phyloP scores from a whole-genome alignment of 495 filamentous ascomycete genomes.

The Saxophila tyrrhenica region DNA sequence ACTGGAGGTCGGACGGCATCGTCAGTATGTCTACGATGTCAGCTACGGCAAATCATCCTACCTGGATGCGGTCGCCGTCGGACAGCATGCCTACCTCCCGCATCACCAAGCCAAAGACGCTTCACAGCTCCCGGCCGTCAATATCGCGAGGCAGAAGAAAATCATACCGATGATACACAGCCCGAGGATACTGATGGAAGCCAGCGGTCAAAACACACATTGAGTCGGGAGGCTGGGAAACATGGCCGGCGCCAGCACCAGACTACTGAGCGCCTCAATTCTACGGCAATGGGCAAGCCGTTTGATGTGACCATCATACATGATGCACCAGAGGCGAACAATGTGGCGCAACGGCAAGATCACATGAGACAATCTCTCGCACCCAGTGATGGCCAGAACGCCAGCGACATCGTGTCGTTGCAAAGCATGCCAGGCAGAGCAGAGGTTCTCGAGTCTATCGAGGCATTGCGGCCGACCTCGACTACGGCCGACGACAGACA shows the following conservation, averaged over 20 bases:
- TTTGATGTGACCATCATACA: slow-evolving; percentile 17
- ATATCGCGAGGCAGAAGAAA: background rate
- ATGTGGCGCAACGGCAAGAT: background rate
- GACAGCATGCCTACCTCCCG: background rate
- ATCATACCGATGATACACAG: background rate
- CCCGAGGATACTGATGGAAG: background rate
- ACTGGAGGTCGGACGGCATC: slow-evolving; percentile 2
- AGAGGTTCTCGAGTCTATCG: slow-evolving; percentile 13
- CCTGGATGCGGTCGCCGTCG: background rate
- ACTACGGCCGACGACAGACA: slow-evolving; percentile 4
- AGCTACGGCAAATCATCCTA: slow-evolving; percentile 4
- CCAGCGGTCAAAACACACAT: slow-evolving; percentile 3
- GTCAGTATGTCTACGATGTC: slow-evolving; percentile 12
- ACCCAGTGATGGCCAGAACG: background rate
- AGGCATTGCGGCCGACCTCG: slow-evolving; percentile 8
- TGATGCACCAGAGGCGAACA: slow-evolving; percentile 7
- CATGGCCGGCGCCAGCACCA: slow-evolving; percentile 12
- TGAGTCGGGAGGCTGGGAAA: slow-evolving; percentile 16
- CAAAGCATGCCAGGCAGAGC: background rate
- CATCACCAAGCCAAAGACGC: background rate
- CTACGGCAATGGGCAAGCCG: slow-evolving; percentile 14
- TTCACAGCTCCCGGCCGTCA: background rate
- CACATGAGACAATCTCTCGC: background rate
- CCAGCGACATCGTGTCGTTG: background rate
- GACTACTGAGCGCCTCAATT: slow-evolving; percentile 6